Evolutionary conservation across 2,329 filamentous ascomycete genomes (phyloP).

Genomic region (Microdochium nivale): DNA sequence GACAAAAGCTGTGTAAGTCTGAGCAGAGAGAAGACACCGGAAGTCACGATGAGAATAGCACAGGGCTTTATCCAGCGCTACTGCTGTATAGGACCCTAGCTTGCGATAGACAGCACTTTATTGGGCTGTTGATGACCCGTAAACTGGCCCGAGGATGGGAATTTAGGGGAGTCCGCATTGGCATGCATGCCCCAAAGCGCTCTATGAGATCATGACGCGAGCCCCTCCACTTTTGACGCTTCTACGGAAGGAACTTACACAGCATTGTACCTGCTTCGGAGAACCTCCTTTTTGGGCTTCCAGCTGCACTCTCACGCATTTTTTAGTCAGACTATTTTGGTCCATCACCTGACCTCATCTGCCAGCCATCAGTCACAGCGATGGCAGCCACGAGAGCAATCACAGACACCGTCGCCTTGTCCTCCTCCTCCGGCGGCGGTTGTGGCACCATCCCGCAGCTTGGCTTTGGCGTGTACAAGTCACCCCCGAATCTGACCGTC

Average conservation of each 20-base stretch:
- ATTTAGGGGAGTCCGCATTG: not conserved
- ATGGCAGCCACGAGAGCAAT: slow-evolving; percentile 13
- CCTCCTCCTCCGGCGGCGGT: slow-evolving; percentile 28
- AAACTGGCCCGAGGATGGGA: not conserved
- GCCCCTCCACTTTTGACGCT: slow-evolving; percentile 3
- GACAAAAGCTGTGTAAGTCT: too few relatives aligned
- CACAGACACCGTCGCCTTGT: slow-evolving; percentile 38
- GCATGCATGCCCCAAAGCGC: not conserved
- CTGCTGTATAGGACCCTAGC: too few relatives aligned
- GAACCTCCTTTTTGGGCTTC: too few relatives aligned
- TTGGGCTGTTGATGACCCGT: not conserved
- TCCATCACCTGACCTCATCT: too few relatives aligned
- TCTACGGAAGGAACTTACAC: too few relatives aligned
- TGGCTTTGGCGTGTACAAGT: slow-evolving; percentile 65
- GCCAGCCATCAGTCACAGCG: not conserved
- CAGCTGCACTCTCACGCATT: too few relatives aligned
- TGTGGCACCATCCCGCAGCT: slow-evolving; percentile 56
- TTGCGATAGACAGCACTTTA: not conserved
- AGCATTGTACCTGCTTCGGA: too few relatives aligned
- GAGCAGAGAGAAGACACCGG: too few relatives aligned
- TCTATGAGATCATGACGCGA: not conserved
- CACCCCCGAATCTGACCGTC: slow-evolving; percentile 43
- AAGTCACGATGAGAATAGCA: too few relatives aligned
- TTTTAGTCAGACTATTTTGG: too few relatives aligned
- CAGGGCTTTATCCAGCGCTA: too few relatives aligned